Percentiles rank a stretch among this genome's conserved stretches.
Conservation (phyloP, 2,329 filamentous ascomycete genomes). For the Pyrenophora tritici-repentis region DNA sequence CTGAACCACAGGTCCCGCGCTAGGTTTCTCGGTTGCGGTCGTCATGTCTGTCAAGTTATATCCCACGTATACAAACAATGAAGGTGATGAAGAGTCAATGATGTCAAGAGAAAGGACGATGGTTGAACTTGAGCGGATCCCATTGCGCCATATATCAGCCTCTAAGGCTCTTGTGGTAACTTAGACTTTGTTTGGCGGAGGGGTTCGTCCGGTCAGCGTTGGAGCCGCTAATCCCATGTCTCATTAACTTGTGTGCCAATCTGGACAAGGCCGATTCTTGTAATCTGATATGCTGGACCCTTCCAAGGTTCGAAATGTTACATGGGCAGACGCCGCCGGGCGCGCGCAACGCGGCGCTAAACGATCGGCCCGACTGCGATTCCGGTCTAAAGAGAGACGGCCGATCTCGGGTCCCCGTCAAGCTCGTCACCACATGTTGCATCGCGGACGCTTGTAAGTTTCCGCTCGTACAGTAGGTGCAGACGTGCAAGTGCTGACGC, state of each 20-base stretch:
- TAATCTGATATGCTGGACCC: no score
- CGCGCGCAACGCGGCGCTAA: background rate
- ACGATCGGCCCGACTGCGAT: slow-evolving; percentile 2
- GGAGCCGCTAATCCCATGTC: slow-evolving; percentile 14
- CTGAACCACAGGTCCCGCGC: slow-evolving; percentile 28
- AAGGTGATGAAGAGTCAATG: background rate
- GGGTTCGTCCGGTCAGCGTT: slow-evolving; percentile 6
- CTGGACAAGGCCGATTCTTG: slow-evolving; percentile 2
- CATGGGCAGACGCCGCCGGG: no score
- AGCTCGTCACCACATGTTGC: slow-evolving; percentile 37
- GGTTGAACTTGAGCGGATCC: background rate
- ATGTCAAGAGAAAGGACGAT: background rate
- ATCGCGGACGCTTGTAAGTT: slow-evolving; percentile 41
- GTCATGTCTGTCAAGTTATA: slow-evolving; percentile 6
- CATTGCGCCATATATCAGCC: slow-evolving; percentile 6
- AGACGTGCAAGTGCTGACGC: slow-evolving; percentile 3
- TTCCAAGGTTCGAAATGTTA: no score
- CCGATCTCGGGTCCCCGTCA: slow-evolving; percentile 36
- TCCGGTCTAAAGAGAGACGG: background rate
- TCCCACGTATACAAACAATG: background rate
- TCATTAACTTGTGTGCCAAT: slow-evolving; percentile 9
- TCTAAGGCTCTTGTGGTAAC: background rate
- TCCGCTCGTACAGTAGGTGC: slow-evolving; percentile 30
- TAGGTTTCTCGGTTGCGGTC: slow-evolving; percentile 1
- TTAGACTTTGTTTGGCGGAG: slow-evolving; percentile 5